phyloP scores from a whole-genome alignment of 139 green algal genomes.

The Chlorokybus atmophyticus region DNA sequence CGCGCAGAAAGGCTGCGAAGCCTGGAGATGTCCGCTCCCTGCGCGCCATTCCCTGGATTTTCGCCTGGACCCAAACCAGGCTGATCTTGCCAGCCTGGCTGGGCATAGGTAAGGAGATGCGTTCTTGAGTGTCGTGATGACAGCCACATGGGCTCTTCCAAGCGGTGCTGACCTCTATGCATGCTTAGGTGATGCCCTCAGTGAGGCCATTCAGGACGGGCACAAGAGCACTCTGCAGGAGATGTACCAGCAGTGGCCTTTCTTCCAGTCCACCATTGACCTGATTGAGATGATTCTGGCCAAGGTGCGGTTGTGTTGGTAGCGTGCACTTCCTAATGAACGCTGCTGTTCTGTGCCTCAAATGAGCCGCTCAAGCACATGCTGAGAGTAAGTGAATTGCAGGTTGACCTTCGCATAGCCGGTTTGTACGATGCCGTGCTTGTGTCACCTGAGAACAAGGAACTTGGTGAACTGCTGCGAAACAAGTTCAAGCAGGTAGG shows the following conservation, averaged over 20 bases:
- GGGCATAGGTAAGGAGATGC: slow-evolving; percentile 77
- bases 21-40: slow-evolving; percentile 39
- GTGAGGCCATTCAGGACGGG: slow-evolving; percentile 40
- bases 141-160: no score
- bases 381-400: no score
- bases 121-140: no score
- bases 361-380: no score
- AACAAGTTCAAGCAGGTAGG: no score
- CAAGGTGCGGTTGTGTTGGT: no score
- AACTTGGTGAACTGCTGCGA: background rate
- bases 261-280: slow-evolving; percentile 88
- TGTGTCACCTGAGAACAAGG: background rate
- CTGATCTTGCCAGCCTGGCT: slow-evolving; percentile 96
- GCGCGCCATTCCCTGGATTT: slow-evolving; percentile 97
- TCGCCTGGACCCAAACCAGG: slow-evolving; percentile 87
- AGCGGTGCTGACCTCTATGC: no score
- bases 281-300: slow-evolving; percentile 98
- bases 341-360: no score
- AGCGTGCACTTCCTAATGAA: no score
- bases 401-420: background rate
- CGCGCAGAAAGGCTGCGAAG: slow-evolving; percentile 1
- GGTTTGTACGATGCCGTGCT: background rate
- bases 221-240: slow-evolving; percentile 50
- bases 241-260: slow-evolving; percentile 95
- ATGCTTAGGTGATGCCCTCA: no score